Evolutionary conservation across 176 grass and related monocot genomes (phyloP).

Genomic region (Canna indica): DNA sequence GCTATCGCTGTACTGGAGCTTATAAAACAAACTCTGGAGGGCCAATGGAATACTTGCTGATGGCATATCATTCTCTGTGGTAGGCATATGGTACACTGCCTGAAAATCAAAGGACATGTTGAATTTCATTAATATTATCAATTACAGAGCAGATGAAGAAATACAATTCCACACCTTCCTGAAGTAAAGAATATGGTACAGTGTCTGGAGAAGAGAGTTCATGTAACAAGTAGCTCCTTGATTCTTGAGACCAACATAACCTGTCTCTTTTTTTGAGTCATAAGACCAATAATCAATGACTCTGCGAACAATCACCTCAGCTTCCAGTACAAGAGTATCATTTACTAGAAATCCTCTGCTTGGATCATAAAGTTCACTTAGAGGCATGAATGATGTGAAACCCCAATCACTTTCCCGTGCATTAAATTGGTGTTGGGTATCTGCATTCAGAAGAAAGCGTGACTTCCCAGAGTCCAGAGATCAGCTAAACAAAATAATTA

Average conservation of each 20-base stretch:
- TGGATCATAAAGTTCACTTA: conserved; percentile 4
- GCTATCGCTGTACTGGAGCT: conserved; percentile 2
- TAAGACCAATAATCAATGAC: conserved; percentile 10
- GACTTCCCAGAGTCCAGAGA: not conserved
- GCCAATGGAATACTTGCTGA: conserved; percentile 16
- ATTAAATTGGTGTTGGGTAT: conserved; percentile 12
- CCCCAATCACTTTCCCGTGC: conserved; percentile 7
- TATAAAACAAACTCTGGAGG: conserved; percentile 6
- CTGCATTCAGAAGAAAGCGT: not conserved
- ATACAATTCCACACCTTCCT: conserved; percentile 4
- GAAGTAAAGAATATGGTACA: conserved; percentile 9
- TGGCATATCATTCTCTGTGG: conserved; percentile 12
- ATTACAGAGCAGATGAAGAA: not conserved
- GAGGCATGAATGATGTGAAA: conserved; percentile 7
- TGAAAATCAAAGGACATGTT: not conserved
- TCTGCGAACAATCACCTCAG: not conserved
- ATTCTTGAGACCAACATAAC: conserved; percentile 14
- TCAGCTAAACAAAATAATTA: not conserved
- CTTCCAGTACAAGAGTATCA: conserved; percentile 7
- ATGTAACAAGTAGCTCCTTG: conserved; percentile 15
- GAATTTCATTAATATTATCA: not conserved
- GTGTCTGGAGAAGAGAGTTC: conserved; percentile 11
- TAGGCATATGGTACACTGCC: conserved; percentile 10
- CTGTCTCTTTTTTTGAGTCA: conserved; percentile 14
- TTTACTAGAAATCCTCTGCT: conserved; percentile 4